Percentiles rank a stretch among this genome's conserved stretches.
These are phyloP conservation scores for Hanseniaspora uvarum DNA, from an alignment of 1,139 yeast species.

Conservation along the genomic window DNA sequence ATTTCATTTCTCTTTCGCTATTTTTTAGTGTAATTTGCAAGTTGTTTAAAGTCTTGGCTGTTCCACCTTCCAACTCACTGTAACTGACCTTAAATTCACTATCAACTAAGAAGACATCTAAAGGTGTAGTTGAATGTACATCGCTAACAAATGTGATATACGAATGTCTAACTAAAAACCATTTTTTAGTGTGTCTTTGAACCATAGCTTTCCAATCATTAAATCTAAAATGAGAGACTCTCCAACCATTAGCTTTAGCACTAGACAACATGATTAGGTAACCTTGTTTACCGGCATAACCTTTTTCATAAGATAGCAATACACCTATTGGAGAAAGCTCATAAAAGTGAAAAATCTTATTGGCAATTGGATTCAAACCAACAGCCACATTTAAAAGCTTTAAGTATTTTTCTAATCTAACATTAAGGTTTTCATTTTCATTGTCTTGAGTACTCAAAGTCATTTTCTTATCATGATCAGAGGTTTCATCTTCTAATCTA, in stretches of 20 bases:
- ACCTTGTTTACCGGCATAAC: slow-evolving; percentile 84
- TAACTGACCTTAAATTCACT: slow-evolving; percentile 46
- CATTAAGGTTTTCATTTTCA: slow-evolving; percentile 22
- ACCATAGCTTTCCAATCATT: slow-evolving; percentile 77
- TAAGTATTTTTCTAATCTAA: slow-evolving; percentile 50
- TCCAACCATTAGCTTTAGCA: slow-evolving; percentile 87
- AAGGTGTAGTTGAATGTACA: slow-evolving; percentile 73
- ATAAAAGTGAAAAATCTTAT: slow-evolving; percentile 70
- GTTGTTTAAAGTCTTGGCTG: slow-evolving; percentile 35
- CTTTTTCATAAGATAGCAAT: slow-evolving; percentile 69
- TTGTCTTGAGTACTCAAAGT: slow-evolving; percentile 9
- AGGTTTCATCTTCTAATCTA: too few species aligned
- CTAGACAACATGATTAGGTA: slow-evolving; percentile 67
- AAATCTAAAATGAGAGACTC: slow-evolving; percentile 78
- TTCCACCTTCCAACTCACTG: slow-evolving; percentile 26
- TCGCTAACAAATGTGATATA: slow-evolving; percentile 79
- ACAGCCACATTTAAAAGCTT: slow-evolving; percentile 49
- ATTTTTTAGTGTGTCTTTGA: slow-evolving; percentile 78
- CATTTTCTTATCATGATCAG: not conserved
- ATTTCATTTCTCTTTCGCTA: slow-evolving; percentile 62
- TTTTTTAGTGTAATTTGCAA: slow-evolving; percentile 62
- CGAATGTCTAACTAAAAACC: slow-evolving; percentile 80
- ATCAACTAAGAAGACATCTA: slow-evolving; percentile 85
- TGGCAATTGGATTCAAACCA: slow-evolving; percentile 69
- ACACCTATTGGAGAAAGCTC: slow-evolving; percentile 86